These are phyloP conservation scores for Delonix regia DNA, from an alignment of 306 rosid genomes.

Conservation along the genomic window DNA sequence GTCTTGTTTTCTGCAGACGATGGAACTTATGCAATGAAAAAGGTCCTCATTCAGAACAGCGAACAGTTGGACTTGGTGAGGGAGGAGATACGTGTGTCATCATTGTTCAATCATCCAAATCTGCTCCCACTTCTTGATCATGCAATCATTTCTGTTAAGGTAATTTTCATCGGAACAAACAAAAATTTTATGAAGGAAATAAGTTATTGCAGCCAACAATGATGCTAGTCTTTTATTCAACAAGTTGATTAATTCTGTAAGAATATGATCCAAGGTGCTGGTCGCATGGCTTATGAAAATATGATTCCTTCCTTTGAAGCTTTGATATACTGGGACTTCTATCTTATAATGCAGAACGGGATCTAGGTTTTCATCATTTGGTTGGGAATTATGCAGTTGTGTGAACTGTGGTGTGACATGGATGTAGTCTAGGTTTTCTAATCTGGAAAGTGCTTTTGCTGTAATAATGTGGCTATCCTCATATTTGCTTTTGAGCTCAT, in stretches of 20 bases:
- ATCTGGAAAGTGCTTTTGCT: neutral
- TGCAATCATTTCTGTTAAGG: conserved; percentile 94
- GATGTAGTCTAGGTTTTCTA: neutral
- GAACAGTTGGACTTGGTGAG: conserved; percentile 94
- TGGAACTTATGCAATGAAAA: conserved; percentile 94
- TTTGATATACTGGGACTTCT: neutral
- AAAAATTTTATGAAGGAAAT: conserved; percentile 75
- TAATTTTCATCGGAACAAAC: conserved; percentile 33
- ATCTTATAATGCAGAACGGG: neutral
- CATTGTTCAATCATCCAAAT: conserved; percentile 89
- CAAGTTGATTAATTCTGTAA: neutral
- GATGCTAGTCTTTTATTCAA: neutral
- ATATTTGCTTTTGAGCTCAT: neutral
- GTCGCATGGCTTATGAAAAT: conserved; percentile 7
- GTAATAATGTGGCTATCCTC: neutral
- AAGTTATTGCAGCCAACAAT: conserved; percentile 12
- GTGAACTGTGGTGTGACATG: neutral
- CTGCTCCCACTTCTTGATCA: conserved; percentile 98
- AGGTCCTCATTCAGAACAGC: conserved; percentile 85
- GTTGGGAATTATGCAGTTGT: conserved; percentile 13
- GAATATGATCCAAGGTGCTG: conserved; percentile 4
- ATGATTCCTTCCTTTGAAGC: conserved; percentile 8
- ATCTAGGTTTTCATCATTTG: conserved; percentile 25
- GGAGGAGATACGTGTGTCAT: conserved; percentile 96
- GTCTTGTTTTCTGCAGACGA: conserved; percentile 58